These are phyloP conservation scores for Elsinoe ampelina DNA, from an alignment of 2,329 filamentous ascomycete genomes.

Conservation along the genomic window DNA sequence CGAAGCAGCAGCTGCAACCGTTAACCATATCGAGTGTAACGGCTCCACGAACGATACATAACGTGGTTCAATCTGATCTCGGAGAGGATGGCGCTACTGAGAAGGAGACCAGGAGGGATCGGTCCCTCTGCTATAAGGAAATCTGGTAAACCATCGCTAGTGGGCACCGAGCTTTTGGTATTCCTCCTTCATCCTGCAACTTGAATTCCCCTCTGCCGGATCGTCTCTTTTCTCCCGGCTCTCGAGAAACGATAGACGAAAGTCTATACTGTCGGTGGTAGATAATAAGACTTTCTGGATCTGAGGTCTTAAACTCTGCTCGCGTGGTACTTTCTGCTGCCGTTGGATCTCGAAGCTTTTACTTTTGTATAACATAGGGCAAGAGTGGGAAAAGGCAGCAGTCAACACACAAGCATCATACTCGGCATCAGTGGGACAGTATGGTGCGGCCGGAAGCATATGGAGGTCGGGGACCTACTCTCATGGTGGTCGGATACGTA, in stretches of 20 bases:
- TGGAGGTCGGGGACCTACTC: neutral
- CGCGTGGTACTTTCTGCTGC: neutral
- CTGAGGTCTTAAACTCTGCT: neutral
- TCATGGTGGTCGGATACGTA: neutral
- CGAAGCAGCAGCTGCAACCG: neutral
- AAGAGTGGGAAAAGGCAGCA: neutral
- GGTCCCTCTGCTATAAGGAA: neutral
- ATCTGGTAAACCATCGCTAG: neutral
- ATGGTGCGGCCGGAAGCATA: neutral
- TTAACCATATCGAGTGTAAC: neutral
- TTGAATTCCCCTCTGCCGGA: no score
- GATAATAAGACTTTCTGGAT: neutral
- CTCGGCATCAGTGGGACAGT: neutral
- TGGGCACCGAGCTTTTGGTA: conserved; percentile 4
- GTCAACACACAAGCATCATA: neutral
- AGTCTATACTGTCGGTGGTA: neutral
- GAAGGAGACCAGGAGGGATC: no score
- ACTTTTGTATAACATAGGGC: neutral
- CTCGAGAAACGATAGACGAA: neutral
- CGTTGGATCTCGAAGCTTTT: neutral
- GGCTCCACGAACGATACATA: neutral
- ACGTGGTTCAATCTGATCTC: neutral
- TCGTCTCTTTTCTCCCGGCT: neutral
- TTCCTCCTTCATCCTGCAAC: neutral
- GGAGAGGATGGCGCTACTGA: neutral